Base-by-base conservation (phyloP, 129 eudicot genomes). In the Dittrichia graveolens region DNA sequence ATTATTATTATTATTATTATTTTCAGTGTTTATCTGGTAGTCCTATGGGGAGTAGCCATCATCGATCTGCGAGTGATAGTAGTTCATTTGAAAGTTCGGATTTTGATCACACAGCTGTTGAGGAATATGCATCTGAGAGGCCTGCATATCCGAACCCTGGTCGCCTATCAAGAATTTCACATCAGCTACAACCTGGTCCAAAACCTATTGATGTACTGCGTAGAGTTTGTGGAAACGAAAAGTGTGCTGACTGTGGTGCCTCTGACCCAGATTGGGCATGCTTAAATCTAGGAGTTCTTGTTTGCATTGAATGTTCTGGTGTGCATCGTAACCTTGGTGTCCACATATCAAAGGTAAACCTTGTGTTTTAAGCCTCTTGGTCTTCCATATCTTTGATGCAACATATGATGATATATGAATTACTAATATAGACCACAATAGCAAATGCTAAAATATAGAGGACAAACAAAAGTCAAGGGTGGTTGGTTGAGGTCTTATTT, bases 221-320 rank as follows among this genome's bases (percentile, higher is more conserved):
- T 40, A 84, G 69, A 75, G 98, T 93, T 11, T 75, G 83, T 69
- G 98, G 98, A 60, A 93, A 93, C 55, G 95, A 93, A 46, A 93
- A 79, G 76, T 93, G 98, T 81, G 95, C 98, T 49, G 98, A 93
- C 73, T 93, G 98, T 63, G 95, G 98, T 76, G 88, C 98, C 34
- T 79, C 96, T 15, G 98, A 93, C 76, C 98, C 98, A 3, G 96
- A 93, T 84, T 93, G 96, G 98, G 98, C 98, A 72, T 93, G 96
- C 73, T 84, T 93, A 73, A 93, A 93, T 90, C 85, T 93, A 1
- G 98, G 98, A 6, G 87, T 93, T 68, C 89, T 93, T 79, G 91
- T 93, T 58, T 93, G 98, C 84, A 93, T 93, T 52, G 98, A 93
- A 74, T 93, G 98, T 87, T 93, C 98, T 41, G 98, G 98, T 43